Conservation (phyloP, 345 rosid genomes). For the Gossypioides kirkii region DNA sequence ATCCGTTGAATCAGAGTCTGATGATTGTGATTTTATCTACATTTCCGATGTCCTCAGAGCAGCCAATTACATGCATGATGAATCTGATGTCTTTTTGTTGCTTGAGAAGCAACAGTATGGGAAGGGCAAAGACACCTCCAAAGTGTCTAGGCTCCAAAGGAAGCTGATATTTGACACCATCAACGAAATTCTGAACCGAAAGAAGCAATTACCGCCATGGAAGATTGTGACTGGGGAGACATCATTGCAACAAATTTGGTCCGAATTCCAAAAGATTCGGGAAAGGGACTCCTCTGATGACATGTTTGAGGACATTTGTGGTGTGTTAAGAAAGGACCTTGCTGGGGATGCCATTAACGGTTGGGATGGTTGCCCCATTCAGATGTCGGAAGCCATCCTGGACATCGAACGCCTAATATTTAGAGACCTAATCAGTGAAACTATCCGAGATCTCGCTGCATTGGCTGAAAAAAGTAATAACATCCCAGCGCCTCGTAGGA, state of each 20-base stretch:
- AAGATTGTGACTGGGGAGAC: conserved; percentile 24
- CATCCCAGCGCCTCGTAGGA: conserved; percentile 41
- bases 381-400: conserved; percentile 69
- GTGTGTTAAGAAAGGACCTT: conserved; percentile 69
- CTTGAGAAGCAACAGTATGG: conserved; percentile 74
- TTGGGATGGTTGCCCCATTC: conserved; percentile 60
- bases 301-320: conserved; percentile 57
- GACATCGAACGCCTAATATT: conserved; percentile 74
- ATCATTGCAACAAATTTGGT: conserved; percentile 54
- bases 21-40: conserved; percentile 58
- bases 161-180: conserved; percentile 65
- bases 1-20: conserved; percentile 25
- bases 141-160: conserved; percentile 50
- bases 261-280: conserved; percentile 52
- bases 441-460: conserved; percentile 58
- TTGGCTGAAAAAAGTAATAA: conserved; percentile 24
- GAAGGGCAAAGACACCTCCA: conserved; percentile 50
- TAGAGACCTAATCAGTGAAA: conserved; percentile 81
- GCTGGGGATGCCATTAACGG: conserved; percentile 48
- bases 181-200: conserved; percentile 50
- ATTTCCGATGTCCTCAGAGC: conserved; percentile 67
- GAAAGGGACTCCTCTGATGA: conserved; percentile 47
- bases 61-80: conserved; percentile 47
- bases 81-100: conserved; percentile 46
- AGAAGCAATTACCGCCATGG: conserved; percentile 56